Conservation (phyloP, 2,329 filamentous ascomycete genomes). For the Metarhizium robertsii region DNA sequence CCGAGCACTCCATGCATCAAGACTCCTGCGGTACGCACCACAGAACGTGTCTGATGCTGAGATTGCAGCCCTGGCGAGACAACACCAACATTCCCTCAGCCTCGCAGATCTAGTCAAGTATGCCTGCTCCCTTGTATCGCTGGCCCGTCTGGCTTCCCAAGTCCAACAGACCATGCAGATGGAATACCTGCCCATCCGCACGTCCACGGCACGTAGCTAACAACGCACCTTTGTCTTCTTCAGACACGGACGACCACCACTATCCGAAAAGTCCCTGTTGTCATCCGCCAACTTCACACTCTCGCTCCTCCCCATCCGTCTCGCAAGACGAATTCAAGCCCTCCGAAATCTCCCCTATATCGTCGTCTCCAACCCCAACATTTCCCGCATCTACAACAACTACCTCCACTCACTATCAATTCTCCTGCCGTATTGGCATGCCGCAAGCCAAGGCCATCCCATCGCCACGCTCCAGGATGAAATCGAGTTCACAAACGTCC, state of each 20-base stretch:
- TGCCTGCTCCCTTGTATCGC: constrained; percentile 11
- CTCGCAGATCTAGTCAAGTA: constrained; percentile 85
- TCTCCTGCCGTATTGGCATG: constrained; percentile 66
- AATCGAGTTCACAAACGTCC: constrained; percentile 80
- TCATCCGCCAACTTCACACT: constrained; percentile 94
- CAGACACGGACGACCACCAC: constrained; percentile 70
- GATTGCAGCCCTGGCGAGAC: constrained; percentile 67
- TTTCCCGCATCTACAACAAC: constrained; percentile 90
- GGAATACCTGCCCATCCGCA: background rate
- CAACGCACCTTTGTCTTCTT: background rate
- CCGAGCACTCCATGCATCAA: background rate
- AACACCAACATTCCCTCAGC: constrained; percentile 71
- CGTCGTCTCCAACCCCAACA: constrained; percentile 94
- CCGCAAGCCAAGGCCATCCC: constrained; percentile 30
- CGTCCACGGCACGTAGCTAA: background rate
- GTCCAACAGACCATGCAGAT: background rate
- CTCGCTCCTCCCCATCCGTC: constrained; percentile 78
- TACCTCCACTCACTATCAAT: constrained; percentile 91
- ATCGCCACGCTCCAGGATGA: constrained; percentile 69
- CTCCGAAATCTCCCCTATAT: constrained; percentile 93
- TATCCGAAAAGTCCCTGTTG: constrained; percentile 71
- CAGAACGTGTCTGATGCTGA: constrained; percentile 57
- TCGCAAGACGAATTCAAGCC: constrained; percentile 89
- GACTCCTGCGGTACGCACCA: background rate
- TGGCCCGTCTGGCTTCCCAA: background rate